Evolutionary conservation across 2,329 filamentous ascomycete genomes (phyloP), one percentile per base, ranked within the genome.

Genomic region (Microsporum canis): DNA sequence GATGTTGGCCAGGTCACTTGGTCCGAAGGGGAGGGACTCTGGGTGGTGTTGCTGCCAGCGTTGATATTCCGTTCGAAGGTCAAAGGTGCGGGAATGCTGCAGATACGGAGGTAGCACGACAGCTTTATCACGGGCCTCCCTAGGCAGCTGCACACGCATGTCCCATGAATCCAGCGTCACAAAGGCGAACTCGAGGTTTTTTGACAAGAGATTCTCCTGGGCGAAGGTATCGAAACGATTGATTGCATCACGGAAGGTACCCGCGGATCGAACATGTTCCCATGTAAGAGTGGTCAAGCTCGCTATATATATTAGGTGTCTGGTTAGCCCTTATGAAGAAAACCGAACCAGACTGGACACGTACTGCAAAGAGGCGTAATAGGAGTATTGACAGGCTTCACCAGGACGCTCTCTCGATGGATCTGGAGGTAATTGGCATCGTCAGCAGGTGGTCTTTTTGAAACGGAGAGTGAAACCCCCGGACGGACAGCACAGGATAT

Each of bases 111-210:
- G 94, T 39, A 99, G 84, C 58, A 97, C 94, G 47, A 97, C 94
- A 67, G 91, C 88, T 82, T 99, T 99, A 79, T 99, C 94, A 70
- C 94, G 89, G 71, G 94, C 94, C 79, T 99, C 94, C 65, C 94
- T 89, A 56, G 94, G 94, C 72, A 99, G 84, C 81, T 99, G 94
- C 62, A 99, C 94, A 68, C 94, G 90, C 63, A 99, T 85, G 74
- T 99, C 94, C 94, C 94, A 99, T 53, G 92, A 91, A 76, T 97
- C 95, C 70, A 99, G 85, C 47, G 94, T 99, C 64, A 99, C 94
- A 75, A 99, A 99, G 66, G 95, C 91, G 73, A 99, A 99, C 71
- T 96, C 92, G 72, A 94, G 84, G 73, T 95, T 94, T 76, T 95
- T 91, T 66, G 86, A 87, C 60, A 89, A 85, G 68, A 99, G 80